Conservation (phyloP, 495 filamentous ascomycete species). For the Tuber indicum region DNA sequence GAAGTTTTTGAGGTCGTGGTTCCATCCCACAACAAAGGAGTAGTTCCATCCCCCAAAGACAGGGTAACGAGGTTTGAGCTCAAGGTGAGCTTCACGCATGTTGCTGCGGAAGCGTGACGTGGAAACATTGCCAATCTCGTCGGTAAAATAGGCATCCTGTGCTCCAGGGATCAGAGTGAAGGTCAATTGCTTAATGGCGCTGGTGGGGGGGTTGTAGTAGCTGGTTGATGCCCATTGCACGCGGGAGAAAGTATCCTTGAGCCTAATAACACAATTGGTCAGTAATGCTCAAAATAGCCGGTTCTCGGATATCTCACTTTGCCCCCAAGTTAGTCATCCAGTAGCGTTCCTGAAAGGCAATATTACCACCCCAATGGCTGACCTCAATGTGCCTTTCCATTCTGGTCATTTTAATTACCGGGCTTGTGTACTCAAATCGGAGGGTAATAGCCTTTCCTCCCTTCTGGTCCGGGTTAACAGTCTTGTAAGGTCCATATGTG, state of each 20-base stretch:
- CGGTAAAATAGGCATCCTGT: conserved; percentile 82
- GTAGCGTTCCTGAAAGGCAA: conserved; percentile 91
- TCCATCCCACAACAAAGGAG: conserved; percentile 91
- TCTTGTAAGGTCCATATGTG: conserved; percentile 85
- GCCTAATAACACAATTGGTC: conserved; percentile 32
- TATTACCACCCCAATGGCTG: conserved; percentile 94
- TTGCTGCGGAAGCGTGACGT: conserved; percentile 81
- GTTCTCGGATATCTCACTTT: conserved; percentile 39
- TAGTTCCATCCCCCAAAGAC: conserved; percentile 97
- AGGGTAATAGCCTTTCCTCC: conserved; percentile 64
- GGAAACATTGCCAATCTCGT: conserved; percentile 94
- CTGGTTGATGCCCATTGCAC: conserved; percentile 70
- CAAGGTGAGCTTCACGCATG: conserved; percentile 69
- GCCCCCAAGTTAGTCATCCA: conserved; percentile 80
- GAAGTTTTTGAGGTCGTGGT: conserved; percentile 70
- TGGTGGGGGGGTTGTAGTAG: conserved; percentile 68
- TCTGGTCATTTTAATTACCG: conserved; percentile 64
- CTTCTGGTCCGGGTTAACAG: conserved; percentile 47
- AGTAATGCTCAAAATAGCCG: not conserved
- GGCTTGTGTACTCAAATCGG: conserved; percentile 93
- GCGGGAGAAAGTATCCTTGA: conserved; percentile 77
- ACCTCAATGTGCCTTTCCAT: conserved; percentile 89
- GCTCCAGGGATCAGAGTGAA: conserved; percentile 73
- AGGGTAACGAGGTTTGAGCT: conserved; percentile 87
- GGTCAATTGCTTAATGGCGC: conserved; percentile 73